A percentile compares a stretch with the other conserved stretches of the same genome.
Conservation (phyloP, 768 basidiomycete species). For the Pisolithus sp. region DNA sequence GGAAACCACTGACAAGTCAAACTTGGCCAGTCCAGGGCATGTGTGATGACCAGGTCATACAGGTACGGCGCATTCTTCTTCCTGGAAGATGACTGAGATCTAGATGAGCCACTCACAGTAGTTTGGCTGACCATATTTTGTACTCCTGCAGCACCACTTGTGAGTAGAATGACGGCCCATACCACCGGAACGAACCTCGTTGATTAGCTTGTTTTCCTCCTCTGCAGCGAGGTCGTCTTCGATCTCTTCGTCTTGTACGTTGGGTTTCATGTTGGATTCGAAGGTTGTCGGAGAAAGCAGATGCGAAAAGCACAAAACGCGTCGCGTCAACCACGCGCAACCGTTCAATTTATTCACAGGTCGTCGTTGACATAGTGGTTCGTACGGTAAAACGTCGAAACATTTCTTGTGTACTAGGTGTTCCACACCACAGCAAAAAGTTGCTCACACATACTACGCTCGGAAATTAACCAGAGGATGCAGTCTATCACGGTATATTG, state of each 20-base stretch:
- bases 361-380: no score
- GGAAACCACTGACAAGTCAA: constrained; percentile 99
- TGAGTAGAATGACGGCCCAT: constrained; percentile 5
- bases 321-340: constrained; percentile 15
- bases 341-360: background rate
- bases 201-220: constrained; percentile 84
- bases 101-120: background rate
- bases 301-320: constrained; percentile 7
- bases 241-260: constrained; percentile 50
- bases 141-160: constrained; percentile 52
- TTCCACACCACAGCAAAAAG: no score
- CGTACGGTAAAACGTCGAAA: no score
- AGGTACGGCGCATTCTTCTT: constrained; percentile 97
- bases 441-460: background rate
- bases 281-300: background rate
- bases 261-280: constrained; percentile 38
- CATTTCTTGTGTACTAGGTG: no score
- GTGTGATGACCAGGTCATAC: constrained; percentile 95
- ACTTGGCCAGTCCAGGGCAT: constrained; percentile 97
- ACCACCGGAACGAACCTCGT: constrained; percentile 51
- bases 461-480: background rate
- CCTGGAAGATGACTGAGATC: constrained; percentile 36
- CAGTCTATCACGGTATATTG: constrained; percentile 25
- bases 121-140: constrained; percentile 64
- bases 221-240: constrained; percentile 79